Percentiles rank a stretch among this genome's conserved stretches.
These are phyloP conservation scores for Fusarium ramigenum DNA, from an alignment of 2,329 filamentous ascomycete genomes.

Conservation along the genomic window DNA sequence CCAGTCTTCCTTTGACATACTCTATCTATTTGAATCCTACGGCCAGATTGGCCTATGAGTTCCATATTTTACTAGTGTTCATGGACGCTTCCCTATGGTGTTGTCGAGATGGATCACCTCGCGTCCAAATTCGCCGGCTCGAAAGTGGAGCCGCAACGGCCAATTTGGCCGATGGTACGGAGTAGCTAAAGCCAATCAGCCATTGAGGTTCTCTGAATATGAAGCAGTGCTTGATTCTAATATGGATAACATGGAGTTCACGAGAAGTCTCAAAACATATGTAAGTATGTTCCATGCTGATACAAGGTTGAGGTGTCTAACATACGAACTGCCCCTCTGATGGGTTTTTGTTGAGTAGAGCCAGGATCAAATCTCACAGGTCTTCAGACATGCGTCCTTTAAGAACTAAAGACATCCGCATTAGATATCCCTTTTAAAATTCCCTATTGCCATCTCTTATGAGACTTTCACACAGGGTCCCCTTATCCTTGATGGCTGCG, in stretches of 20 bases:
- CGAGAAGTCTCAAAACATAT: neutral
- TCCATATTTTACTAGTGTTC: too few species aligned
- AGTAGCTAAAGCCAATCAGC: neutral
- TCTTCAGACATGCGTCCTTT: rapidly evolving
- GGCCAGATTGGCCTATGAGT: neutral
- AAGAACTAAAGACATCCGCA: neutral
- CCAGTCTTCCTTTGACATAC: rapidly evolving
- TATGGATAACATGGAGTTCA: rapidly evolving
- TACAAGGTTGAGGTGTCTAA: too few species aligned
- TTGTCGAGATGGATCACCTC: neutral
- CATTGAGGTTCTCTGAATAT: too few species aligned
- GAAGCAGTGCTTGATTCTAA: rapidly evolving
- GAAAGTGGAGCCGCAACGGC: neutral
- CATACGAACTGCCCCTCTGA: rapidly evolving
- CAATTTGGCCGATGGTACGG: neutral
- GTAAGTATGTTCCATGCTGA: neutral
- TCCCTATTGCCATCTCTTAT: neutral
- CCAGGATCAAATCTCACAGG: rapidly evolving
- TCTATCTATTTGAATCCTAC: rapidly evolving
- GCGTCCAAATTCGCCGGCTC: neutral
- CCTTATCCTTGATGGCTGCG: too few species aligned
- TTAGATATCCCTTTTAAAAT: rapidly evolving
- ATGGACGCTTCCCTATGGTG: neutral
- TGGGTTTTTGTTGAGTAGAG: rapidly evolving
- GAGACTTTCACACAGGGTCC: rapidly evolving